phyloP scores from a whole-genome alignment of 768 basidiomycete species.

The Polyporus arcularius region DNA sequence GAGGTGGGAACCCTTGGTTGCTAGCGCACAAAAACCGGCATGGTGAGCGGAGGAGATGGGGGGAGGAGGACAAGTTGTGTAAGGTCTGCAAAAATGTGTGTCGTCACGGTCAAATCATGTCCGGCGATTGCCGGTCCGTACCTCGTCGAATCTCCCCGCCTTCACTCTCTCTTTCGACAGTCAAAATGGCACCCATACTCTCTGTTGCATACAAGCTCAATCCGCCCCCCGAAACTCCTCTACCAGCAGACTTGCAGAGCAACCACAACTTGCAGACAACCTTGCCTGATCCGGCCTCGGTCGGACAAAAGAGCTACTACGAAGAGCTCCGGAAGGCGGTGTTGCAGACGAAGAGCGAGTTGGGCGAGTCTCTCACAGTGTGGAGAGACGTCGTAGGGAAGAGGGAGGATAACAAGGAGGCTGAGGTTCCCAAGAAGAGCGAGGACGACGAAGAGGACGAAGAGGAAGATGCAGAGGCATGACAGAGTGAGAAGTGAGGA shows the following conservation, averaged over 20 bases:
- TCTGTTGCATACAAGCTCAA: conserved; percentile 46
- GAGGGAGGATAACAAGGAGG: conserved; percentile 62
- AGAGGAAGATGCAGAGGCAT: conserved; percentile 41
- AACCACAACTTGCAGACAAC: conserved; percentile 30
- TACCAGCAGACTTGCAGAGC: conserved; percentile 22
- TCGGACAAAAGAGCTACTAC: conserved; percentile 47
- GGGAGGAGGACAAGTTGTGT: conserved; percentile 8
- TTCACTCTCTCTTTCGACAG: too few relatives aligned
- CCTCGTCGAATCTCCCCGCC: background rate
- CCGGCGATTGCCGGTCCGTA: conserved; percentile 24
- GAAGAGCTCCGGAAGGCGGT: conserved; percentile 49
- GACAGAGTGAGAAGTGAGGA: background rate
- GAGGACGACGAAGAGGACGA: conserved; percentile 50
- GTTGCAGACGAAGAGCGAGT: conserved; percentile 48
- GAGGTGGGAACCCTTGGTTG: conserved; percentile 44
- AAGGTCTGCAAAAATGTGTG: conserved; percentile 8
- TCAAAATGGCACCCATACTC: conserved; percentile 27
- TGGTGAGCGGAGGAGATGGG: conserved; percentile 29
- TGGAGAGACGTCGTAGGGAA: conserved; percentile 78
- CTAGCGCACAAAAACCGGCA: conserved; percentile 57
- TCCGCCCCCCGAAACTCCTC: conserved; percentile 36
- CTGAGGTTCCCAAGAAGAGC: conserved; percentile 38
- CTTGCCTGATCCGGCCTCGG: conserved; percentile 10
- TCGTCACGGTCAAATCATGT: conserved; percentile 12
- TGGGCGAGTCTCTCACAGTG: conserved; percentile 69